A percentile compares a stretch with the other conserved stretches of the same genome.
These are phyloP conservation scores for Bacidia gigantensis DNA, from an alignment of 495 filamentous ascomycete genomes.

Conservation along the genomic window DNA sequence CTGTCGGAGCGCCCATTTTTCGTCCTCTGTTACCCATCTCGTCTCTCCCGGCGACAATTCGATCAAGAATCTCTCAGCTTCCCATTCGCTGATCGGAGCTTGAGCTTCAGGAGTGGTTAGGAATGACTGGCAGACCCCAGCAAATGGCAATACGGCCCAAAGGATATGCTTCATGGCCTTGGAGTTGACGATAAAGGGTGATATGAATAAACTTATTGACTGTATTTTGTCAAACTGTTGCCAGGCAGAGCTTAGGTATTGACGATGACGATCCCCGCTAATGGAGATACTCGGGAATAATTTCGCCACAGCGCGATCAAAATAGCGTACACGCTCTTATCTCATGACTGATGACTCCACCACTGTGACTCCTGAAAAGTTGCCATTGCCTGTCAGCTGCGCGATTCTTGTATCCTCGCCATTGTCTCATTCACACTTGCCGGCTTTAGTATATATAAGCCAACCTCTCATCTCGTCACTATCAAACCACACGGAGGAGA, in stretches of 20 bases:
- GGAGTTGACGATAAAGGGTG: neutral
- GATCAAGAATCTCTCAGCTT: constrained; percentile 54
- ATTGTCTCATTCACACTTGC: neutral
- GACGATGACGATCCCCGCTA: too few relatives aligned
- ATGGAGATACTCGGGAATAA: neutral
- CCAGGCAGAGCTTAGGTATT: neutral
- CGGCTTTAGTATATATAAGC: neutral
- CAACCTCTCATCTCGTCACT: too few relatives aligned
- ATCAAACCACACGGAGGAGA: too few relatives aligned
- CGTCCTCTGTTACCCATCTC: constrained; percentile 77
- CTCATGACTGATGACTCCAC: neutral
- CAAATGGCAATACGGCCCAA: neutral
- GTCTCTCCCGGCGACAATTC: constrained; percentile 79
- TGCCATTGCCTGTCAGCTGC: neutral
- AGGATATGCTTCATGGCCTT: neutral
- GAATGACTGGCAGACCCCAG: neutral
- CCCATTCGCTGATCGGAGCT: constrained; percentile 3
- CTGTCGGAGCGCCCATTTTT: constrained; percentile 82
- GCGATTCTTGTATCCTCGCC: neutral
- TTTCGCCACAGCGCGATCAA: neutral
- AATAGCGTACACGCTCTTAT: neutral
- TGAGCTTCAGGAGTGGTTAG: constrained; percentile 2
- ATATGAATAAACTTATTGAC: neutral
- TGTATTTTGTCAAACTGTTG: neutral
- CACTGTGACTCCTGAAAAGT: neutral